Percentiles rank a stretch among this genome's conserved stretches.
Evolutionary conservation across 2,329 filamentous ascomycete genomes (phyloP).

Genomic region (Beauveria bassiana): DNA sequence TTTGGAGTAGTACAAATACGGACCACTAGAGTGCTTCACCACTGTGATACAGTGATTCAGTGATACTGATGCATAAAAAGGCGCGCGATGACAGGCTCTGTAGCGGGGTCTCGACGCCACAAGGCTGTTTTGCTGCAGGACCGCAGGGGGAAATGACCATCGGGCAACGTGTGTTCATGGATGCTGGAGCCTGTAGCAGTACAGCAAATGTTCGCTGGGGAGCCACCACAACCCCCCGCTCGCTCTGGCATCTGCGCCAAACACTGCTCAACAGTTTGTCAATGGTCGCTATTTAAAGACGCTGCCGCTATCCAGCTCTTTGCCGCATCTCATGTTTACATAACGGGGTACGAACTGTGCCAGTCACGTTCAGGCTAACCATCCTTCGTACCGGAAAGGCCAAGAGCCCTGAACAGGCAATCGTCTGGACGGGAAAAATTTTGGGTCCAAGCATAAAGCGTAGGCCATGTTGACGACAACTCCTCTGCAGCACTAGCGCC

Average conservation of each 20-base stretch:
- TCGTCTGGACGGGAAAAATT: not conserved
- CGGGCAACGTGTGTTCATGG: not conserved
- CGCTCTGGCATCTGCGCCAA: not conserved
- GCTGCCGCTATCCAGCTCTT: too few species aligned
- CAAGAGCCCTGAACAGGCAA: not conserved
- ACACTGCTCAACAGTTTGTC: not conserved
- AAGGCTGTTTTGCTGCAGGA: not conserved
- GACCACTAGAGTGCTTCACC: not conserved
- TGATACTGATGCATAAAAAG: not conserved
- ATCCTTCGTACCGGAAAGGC: not conserved
- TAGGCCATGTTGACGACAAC: not conserved
- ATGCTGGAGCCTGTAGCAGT: not conserved
- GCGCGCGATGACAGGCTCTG: not conserved
- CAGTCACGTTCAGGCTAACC: not conserved
- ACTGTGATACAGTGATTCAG: not conserved
- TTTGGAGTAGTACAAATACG: not conserved
- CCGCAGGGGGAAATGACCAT: not conserved
- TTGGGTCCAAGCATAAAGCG: not conserved
- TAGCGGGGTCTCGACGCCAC: slow-evolving; percentile 1
- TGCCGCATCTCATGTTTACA: not conserved
- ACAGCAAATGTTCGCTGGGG: not conserved
- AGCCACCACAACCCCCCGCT: not conserved
- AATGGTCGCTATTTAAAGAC: too few species aligned
- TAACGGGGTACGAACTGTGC: too few species aligned
- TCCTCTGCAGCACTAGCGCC: too few species aligned